Conservation (phyloP, 2,329 filamentous ascomycete genomes). For the Acephala macrosclerotiorum region DNA sequence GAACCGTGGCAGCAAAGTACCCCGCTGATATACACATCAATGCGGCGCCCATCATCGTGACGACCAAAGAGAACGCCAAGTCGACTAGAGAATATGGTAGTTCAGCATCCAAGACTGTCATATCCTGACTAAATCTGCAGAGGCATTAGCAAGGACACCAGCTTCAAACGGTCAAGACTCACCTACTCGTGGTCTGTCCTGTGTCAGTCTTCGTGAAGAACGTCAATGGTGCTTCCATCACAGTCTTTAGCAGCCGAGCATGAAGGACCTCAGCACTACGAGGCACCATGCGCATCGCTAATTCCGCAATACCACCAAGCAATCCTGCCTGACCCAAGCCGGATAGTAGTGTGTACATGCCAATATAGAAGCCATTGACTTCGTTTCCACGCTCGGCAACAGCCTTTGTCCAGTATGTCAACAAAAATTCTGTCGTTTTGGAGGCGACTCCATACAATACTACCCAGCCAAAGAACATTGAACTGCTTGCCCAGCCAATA, state of each 20-base stretch:
- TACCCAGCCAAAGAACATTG: conserved; percentile 37
- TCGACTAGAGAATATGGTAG: conserved; percentile 34
- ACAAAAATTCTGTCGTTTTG: conserved; percentile 8
- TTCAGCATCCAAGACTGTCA: conserved; percentile 38
- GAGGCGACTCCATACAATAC: conserved; percentile 6
- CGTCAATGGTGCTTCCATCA: conserved; percentile 49
- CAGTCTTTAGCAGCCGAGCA: conserved; percentile 54
- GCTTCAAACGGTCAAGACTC: background rate
- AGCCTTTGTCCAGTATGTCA: conserved; percentile 37
- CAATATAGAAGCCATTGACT: conserved; percentile 29
- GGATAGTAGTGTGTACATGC: conserved; percentile 24
- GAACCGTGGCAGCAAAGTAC: conserved; percentile 50
- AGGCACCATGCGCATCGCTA: conserved; percentile 60
- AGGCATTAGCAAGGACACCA: background rate
- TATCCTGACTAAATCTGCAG: conserved; percentile 35
- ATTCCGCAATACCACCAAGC: conserved; percentile 40
- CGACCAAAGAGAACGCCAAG: conserved; percentile 33
- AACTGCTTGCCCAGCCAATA: conserved; percentile 23
- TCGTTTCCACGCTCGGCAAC: conserved; percentile 17
- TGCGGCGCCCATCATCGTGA: conserved; percentile 46
- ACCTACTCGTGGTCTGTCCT: conserved; percentile 35
- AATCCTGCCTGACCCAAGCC: conserved; percentile 14
- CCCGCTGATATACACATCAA: conserved; percentile 41
- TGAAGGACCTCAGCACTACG: conserved; percentile 58
- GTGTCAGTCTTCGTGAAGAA: conserved; percentile 37